Percentiles rank a stretch among this genome's conserved stretches.
phyloP scores from a whole-genome alignment of 768 basidiomycete species.

The Lactarius sp. region DNA sequence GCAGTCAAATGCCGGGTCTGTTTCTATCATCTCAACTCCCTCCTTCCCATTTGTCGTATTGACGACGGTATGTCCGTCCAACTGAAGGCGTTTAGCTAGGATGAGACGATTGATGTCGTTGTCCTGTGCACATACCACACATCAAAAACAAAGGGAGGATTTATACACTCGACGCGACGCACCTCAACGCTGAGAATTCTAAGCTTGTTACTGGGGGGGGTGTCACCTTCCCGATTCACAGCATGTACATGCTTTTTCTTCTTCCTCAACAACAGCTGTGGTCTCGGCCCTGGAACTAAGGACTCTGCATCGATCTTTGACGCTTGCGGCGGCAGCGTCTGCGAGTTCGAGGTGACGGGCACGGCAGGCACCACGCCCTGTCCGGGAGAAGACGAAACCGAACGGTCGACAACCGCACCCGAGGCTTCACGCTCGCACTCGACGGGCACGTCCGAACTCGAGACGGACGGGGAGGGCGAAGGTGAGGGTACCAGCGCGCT shows the following conservation, averaged over 20 bases:
- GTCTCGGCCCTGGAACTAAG: not conserved
- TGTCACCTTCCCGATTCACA: slow-evolving; percentile 27
- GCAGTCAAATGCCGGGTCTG: slow-evolving; percentile 60
- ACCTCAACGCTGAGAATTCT: slow-evolving; percentile 69
- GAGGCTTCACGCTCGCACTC: no score
- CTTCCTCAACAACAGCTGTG: slow-evolving; percentile 2
- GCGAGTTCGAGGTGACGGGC: not conserved
- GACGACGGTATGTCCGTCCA: slow-evolving; percentile 62
- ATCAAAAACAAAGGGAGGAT: not conserved
- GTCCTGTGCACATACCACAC: slow-evolving; percentile 41
- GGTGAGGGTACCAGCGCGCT: not conserved
- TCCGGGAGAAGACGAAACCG: no score
- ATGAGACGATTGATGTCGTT: slow-evolving; percentile 71
- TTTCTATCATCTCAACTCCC: slow-evolving; percentile 52
- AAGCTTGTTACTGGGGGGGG: slow-evolving; percentile 27
- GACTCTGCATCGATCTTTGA: not conserved
- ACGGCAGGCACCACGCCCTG: no score
- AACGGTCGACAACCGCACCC: no score
- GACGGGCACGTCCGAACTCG: not conserved
- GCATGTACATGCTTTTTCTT: slow-evolving; percentile 21
- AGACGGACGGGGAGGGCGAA: slow-evolving; percentile 12
- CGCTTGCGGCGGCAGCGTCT: not conserved
- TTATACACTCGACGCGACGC: slow-evolving; percentile 15
- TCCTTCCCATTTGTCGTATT: slow-evolving; percentile 74
- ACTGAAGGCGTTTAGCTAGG: slow-evolving; percentile 58